Conservation (phyloP, 495 filamentous ascomycete species). For the Choiromyces venosus region DNA sequence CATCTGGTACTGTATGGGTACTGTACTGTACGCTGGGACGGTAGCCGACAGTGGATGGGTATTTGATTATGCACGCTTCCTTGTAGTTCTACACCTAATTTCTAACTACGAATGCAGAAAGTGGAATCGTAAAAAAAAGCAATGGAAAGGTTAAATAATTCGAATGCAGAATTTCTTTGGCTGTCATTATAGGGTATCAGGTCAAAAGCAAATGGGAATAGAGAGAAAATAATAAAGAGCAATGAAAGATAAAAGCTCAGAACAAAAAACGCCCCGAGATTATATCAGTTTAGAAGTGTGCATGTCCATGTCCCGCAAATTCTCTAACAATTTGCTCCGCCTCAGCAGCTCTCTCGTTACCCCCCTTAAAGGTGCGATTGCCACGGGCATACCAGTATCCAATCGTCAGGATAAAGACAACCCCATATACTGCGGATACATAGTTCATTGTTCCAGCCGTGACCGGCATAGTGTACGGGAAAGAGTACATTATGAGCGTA, state of each 20-base stretch:
- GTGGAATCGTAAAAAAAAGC: not conserved
- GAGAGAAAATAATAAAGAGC: constrained; percentile 5
- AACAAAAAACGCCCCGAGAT: not conserved
- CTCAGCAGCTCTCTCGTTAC: constrained; percentile 35
- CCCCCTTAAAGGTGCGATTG: constrained; percentile 44
- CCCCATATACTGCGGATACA: constrained; percentile 51
- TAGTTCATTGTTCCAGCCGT: constrained; percentile 54
- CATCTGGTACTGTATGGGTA: too few species aligned
- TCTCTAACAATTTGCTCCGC: constrained; percentile 18
- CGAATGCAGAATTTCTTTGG: not conserved
- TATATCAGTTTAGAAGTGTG: constrained; percentile 1
- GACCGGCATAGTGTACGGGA: constrained; percentile 48
- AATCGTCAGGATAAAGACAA: constrained; percentile 46
- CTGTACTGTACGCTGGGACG: too few species aligned
- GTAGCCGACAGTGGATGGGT: not conserved
- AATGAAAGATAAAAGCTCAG: constrained; percentile 1
- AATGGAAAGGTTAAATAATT: not conserved
- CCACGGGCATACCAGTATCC: constrained; percentile 50
- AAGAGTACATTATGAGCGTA: constrained; percentile 53
- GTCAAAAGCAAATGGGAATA: not conserved
- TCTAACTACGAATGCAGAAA: not conserved
- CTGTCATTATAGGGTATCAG: not conserved
- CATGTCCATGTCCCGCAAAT: not conserved
- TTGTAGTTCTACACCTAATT: not conserved
- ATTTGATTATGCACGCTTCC: not conserved